A percentile compares a stretch with the other conserved stretches of the same genome.
These are phyloP conservation scores for Pythium scleroteichum DNA, from an alignment of 352 stramenopile species.

Conservation along the genomic window DNA sequence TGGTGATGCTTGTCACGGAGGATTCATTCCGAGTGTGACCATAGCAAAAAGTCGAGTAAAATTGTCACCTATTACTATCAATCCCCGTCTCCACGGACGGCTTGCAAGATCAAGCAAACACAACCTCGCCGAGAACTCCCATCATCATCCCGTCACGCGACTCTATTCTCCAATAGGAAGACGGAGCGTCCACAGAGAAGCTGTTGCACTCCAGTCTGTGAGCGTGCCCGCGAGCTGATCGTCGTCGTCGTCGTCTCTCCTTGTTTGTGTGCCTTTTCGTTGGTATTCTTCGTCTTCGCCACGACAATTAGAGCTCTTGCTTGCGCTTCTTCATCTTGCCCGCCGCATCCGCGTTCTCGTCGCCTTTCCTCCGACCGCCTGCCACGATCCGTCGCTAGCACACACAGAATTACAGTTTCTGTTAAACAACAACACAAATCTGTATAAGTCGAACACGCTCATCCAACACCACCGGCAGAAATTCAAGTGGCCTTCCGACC, in stretches of 20 bases:
- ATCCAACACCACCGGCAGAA: constrained; percentile 31
- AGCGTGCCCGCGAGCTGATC: neutral
- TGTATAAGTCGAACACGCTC: constrained; percentile 81
- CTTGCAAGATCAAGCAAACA: constrained; percentile 10
- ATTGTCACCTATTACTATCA: constrained; percentile 37
- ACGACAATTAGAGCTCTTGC: constrained; percentile 39
- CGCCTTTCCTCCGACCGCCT: constrained; percentile 69
- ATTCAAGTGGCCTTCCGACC: constrained; percentile 19
- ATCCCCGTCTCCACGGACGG: constrained; percentile 10
- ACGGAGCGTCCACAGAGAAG: no score
- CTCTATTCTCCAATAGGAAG: neutral
- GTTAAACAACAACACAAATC: constrained; percentile 87
- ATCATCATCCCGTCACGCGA: neutral
- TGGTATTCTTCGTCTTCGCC: neutral
- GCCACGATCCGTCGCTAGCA: constrained; percentile 82
- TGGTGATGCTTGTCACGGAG: no score
- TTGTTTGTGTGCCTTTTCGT: constrained; percentile 2
- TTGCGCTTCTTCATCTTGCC: constrained; percentile 78
- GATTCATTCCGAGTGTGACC: no score
- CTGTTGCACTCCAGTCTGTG: no score
- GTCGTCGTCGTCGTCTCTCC: neutral
- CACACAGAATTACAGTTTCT: constrained; percentile 92
- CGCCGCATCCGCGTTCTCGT: constrained; percentile 50
- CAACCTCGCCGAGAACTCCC: neutral
- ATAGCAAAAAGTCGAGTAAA: constrained; percentile 25